Percentiles rank a stretch among this genome's conserved stretches.
Conservation (phyloP, 495 filamentous ascomycete species). For the Chaetomidium leptoderma region DNA sequence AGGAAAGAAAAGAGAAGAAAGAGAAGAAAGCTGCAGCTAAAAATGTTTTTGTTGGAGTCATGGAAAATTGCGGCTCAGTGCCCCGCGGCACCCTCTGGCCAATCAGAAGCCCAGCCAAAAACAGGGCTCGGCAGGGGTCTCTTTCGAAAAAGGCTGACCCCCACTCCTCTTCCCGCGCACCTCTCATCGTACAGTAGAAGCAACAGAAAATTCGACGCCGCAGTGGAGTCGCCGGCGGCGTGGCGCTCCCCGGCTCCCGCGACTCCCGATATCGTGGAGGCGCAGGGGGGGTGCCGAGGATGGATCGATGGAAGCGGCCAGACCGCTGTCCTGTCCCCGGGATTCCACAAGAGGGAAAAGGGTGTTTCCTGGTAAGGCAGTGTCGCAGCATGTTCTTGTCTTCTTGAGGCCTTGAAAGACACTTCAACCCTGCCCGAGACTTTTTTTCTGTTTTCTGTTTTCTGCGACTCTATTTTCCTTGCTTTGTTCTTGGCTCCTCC, state of each 20-base stretch:
- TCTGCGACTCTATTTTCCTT: neutral
- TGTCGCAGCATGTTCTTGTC: neutral
- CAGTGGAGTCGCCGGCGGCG: slow-evolving; percentile 8
- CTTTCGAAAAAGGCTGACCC: neutral
- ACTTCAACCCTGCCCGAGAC: neutral
- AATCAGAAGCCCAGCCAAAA: neutral
- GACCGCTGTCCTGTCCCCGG: slow-evolving; percentile 1
- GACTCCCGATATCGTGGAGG: neutral
- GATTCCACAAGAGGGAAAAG: neutral
- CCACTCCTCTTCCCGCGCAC: neutral
- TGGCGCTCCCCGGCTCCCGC: neutral
- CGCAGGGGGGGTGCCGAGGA: neutral
- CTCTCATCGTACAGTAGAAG: neutral
- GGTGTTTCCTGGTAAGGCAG: neutral
- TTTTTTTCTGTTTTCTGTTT: neutral
- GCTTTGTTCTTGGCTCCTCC: neutral
- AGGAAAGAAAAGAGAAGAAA: slow-evolving; percentile 41
- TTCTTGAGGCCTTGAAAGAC: neutral
- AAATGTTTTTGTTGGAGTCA: slow-evolving; percentile 32
- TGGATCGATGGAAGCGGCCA: neutral
- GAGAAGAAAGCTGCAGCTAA: slow-evolving; percentile 12
- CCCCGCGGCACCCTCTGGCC: neutral
- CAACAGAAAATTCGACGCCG: neutral
- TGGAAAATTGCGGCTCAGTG: slow-evolving; percentile 23
- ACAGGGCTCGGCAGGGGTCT: neutral